phyloP scores from a whole-genome alignment of 192 early-diverging fungal genomes.

The Funneliformis mosseae region DNA sequence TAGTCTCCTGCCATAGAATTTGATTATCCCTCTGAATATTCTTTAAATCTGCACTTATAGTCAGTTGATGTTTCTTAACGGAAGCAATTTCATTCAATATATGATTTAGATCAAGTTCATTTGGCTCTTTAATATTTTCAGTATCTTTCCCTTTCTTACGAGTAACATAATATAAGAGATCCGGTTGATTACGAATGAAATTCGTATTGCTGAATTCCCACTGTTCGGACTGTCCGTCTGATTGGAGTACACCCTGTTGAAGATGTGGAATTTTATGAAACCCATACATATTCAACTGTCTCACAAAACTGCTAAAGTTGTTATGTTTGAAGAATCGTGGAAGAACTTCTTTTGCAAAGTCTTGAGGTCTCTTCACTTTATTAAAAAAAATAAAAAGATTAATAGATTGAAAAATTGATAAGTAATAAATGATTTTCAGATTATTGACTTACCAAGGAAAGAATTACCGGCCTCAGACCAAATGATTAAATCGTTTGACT shows the following conservation, averaged over 20 bases:
- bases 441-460: conserved; percentile 64
- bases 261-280: conserved; percentile 98
- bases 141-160: conserved; percentile 74
- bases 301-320: conserved; percentile 89
- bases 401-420: not conserved
- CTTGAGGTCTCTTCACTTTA: conserved; percentile 65
- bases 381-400: not conserved
- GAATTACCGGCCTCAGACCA: conserved; percentile 89
- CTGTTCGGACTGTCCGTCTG: conserved; percentile 75
- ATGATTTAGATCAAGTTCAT: conserved; percentile 52
- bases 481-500: conserved; percentile 82
- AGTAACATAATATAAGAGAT: conserved; percentile 83
- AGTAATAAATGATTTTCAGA: not conserved
- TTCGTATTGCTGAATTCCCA: conserved; percentile 93
- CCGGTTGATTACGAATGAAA: conserved; percentile 88
- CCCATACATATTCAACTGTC: conserved; percentile 94
- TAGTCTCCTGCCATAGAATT: conserved; percentile 84
- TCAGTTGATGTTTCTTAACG: conserved; percentile 88
- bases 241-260: conserved; percentile 82
- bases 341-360: conserved; percentile 81
- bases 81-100: conserved; percentile 79
- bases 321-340: conserved; percentile 91
- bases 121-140: conserved; percentile 46
- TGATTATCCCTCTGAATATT: conserved; percentile 88
- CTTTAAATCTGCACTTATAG: conserved; percentile 85